These are phyloP conservation scores for Mycena epipterygia DNA, from an alignment of 768 basidiomycete genomes.

Conservation along the genomic window DNA sequence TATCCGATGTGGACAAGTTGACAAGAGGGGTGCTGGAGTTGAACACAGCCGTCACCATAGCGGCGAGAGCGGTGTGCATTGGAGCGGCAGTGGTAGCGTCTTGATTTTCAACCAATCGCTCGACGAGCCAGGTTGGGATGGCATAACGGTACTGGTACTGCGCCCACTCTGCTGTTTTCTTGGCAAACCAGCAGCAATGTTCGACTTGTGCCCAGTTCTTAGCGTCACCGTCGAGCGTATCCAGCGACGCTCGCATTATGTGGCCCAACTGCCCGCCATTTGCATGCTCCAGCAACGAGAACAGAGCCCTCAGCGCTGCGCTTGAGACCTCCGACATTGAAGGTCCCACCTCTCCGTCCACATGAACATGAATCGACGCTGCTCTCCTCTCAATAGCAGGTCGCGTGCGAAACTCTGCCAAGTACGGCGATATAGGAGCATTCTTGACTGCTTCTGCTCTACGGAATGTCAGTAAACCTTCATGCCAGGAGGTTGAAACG, in stretches of 20 bases:
- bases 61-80: constrained; percentile 73
- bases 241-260: constrained; percentile 80
- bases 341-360: constrained; percentile 91
- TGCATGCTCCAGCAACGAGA: constrained; percentile 80
- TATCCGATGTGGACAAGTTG: constrained; percentile 92
- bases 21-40: constrained; percentile 86
- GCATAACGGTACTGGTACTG: constrained; percentile 95
- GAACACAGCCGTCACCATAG: constrained; percentile 89
- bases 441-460: constrained; percentile 77
- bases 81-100: constrained; percentile 61
- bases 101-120: constrained; percentile 76
- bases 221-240: constrained; percentile 70
- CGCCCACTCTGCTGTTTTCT: constrained; percentile 86
- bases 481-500: constrained; percentile 41
- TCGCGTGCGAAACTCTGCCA: constrained; percentile 86
- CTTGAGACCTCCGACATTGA: constrained; percentile 79
- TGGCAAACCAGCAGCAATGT: constrained; percentile 87
- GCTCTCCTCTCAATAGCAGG: constrained; percentile 87
- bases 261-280: constrained; percentile 81
- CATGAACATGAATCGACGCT: constrained; percentile 89
- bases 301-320: constrained; percentile 79
- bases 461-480: constrained; percentile 25
- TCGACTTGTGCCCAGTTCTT: constrained; percentile 74
- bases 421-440: constrained; percentile 80
- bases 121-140: constrained; percentile 87